phyloP scores from a whole-genome alignment of 2,329 filamentous ascomycete genomes.

The Fusarium sp. region DNA sequence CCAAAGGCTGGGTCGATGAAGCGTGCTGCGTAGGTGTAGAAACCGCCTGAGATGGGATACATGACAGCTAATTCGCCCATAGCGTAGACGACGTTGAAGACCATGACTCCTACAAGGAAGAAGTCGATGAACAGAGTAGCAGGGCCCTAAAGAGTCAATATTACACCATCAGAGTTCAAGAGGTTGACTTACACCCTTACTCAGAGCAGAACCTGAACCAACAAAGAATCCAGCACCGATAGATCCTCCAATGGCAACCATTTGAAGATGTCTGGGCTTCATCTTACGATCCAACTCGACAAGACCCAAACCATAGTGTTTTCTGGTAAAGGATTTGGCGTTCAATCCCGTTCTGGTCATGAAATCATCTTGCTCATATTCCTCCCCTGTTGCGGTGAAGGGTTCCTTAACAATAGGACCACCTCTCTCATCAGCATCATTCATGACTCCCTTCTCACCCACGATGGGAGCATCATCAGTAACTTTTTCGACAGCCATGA shows the following conservation, averaged over 20 bases:
- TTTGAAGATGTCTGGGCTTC: slow-evolving; percentile 69
- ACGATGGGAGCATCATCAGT: slow-evolving; percentile 7
- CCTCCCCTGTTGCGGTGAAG: slow-evolving; percentile 22
- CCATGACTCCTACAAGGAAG: slow-evolving; percentile 68
- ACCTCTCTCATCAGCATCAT: slow-evolving; percentile 18
- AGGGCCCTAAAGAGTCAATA: slow-evolving; percentile 50
- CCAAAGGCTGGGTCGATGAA: slow-evolving; percentile 67
- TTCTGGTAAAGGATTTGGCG: slow-evolving; percentile 36
- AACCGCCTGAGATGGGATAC: slow-evolving; percentile 71
- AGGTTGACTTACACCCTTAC: slow-evolving; percentile 53
- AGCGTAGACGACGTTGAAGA: slow-evolving; percentile 70
- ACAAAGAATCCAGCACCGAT: slow-evolving; percentile 74
- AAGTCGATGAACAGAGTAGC: slow-evolving; percentile 63
- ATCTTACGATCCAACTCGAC: slow-evolving; percentile 60
- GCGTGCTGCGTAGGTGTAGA: slow-evolving; percentile 57
- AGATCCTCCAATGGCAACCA: slow-evolving; percentile 72
- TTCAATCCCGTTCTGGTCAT: slow-evolving; percentile 47
- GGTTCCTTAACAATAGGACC: slow-evolving; percentile 9
- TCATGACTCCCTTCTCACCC: slow-evolving; percentile 20
- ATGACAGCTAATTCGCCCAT: slow-evolving; percentile 71
- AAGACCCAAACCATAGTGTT: slow-evolving; percentile 42
- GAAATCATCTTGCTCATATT: slow-evolving; percentile 42
- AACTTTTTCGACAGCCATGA: slow-evolving; percentile 28
- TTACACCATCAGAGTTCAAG: too few relatives aligned
- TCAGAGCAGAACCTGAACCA: slow-evolving; percentile 66